Percentiles rank a stretch among this genome's conserved stretches.
phyloP scores from a whole-genome alignment of 2,329 filamentous ascomycete species.

The Microcyclosporella mali region DNA sequence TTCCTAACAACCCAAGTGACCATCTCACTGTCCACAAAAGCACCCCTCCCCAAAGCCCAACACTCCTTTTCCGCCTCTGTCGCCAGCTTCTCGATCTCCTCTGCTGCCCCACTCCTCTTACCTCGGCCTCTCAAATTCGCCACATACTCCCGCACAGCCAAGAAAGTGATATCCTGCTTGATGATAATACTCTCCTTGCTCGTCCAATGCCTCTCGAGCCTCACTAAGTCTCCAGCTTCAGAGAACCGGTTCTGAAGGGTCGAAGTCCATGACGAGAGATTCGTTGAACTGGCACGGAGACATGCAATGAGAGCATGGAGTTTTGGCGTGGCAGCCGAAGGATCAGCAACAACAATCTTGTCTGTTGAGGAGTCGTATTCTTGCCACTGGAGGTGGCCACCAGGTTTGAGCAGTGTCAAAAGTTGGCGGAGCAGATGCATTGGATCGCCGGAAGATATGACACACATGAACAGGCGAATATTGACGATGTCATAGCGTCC shows the following conservation, averaged over 20 bases:
- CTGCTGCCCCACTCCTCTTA: neutral
- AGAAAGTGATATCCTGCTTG: slow-evolving; percentile 17
- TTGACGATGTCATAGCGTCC: slow-evolving; percentile 21
- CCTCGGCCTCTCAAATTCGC: slow-evolving; percentile 11
- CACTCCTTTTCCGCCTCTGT: slow-evolving; percentile 14
- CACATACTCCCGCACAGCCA: slow-evolving; percentile 13
- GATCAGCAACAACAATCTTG: slow-evolving; percentile 7
- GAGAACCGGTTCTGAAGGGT: slow-evolving; percentile 7
- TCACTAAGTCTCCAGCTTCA: slow-evolving; percentile 9
- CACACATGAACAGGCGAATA: slow-evolving; percentile 18
- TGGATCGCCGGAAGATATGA: slow-evolving; percentile 17
- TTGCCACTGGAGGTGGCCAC: slow-evolving; percentile 23
- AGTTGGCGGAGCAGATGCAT: slow-evolving; percentile 16
- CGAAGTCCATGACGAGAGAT: slow-evolving; percentile 6
- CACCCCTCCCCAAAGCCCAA: slow-evolving; percentile 7
- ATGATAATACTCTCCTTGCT: slow-evolving; percentile 5
- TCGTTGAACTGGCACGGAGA: neutral
- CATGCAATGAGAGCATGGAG: neutral
- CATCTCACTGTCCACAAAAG: slow-evolving; percentile 13
- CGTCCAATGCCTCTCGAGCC: slow-evolving; percentile 11
- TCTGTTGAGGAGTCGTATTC: slow-evolving; percentile 14
- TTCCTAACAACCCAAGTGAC: slow-evolving; percentile 19
- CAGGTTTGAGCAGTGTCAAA: slow-evolving; percentile 17
- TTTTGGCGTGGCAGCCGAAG: slow-evolving; percentile 4
- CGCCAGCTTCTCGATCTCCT: slow-evolving; percentile 9